phyloP scores from a whole-genome alignment of 495 filamentous ascomycete genomes.

The Ramalina intermedia region DNA sequence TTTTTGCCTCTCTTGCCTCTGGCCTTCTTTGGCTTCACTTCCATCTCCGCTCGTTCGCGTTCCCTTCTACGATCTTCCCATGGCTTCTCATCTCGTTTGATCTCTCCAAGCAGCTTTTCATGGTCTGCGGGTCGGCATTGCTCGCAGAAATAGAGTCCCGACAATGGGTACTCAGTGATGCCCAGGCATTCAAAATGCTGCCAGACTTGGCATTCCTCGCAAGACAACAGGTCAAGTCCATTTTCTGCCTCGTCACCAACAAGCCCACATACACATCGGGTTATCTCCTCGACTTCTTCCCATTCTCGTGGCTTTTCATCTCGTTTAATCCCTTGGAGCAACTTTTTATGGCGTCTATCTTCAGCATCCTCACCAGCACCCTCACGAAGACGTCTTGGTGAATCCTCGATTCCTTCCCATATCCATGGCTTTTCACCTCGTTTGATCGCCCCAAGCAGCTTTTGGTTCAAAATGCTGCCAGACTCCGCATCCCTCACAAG shows the following conservation, averaged over 20 bases:
- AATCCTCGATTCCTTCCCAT: too few species aligned
- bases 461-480: too few species aligned
- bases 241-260: too few species aligned
- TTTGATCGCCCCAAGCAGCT: too few species aligned
- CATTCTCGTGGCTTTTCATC: too few species aligned
- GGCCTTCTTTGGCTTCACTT: constrained; percentile 35
- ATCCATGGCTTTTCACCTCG: too few species aligned
- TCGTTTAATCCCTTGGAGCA: too few species aligned
- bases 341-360: too few species aligned
- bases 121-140: constrained; percentile 75
- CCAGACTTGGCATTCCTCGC: constrained; percentile 82
- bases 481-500: too few species aligned
- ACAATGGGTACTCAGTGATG: constrained; percentile 57
- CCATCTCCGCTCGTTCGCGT: constrained; percentile 20
- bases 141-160: constrained; percentile 79
- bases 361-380: constrained; percentile 62
- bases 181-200: constrained; percentile 96
- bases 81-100: constrained; percentile 64
- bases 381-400: too few species aligned
- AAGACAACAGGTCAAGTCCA: constrained; percentile 74
- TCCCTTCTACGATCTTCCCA: constrained; percentile 56
- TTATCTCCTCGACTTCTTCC: too few species aligned
- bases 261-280: too few species aligned
- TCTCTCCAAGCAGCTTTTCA: constrained; percentile 53
- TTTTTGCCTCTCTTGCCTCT: constrained; percentile 16